These are phyloP conservation scores for Medicago arabica DNA, from an alignment of 306 rosid genomes.

Conservation along the genomic window DNA sequence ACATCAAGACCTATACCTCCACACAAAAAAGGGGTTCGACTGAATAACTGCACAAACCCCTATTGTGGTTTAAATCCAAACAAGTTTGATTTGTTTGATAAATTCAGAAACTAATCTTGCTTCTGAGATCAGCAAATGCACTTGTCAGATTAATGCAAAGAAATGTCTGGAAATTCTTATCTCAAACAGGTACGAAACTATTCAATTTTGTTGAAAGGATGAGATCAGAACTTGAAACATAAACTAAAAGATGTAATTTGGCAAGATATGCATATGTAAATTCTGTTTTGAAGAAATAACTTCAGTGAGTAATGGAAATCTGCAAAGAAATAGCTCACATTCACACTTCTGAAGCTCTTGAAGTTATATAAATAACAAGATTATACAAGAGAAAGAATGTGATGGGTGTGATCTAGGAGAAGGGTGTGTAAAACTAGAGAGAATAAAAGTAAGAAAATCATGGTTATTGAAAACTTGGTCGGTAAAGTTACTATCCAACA, in stretches of 20 bases:
- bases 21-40: background rate
- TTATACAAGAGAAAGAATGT: background rate
- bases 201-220: background rate
- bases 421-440: background rate
- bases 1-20: background rate
- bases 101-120: constrained; percentile 11
- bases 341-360: background rate
- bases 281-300: background rate
- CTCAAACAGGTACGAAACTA: background rate
- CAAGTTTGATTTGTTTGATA: background rate
- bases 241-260: background rate
- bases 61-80: background rate
- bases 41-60: background rate
- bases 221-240: background rate
- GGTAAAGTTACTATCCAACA: background rate
- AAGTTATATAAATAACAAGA: background rate
- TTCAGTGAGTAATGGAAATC: background rate
- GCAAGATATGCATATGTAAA: background rate
- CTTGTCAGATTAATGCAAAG: background rate
- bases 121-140: background rate
- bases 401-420: background rate
- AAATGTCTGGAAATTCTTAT: background rate
- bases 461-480: background rate
- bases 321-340: background rate
- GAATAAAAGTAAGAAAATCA: background rate